Conservation (phyloP, 2,329 filamentous ascomycete genomes). For the Cercospora sesami region DNA sequence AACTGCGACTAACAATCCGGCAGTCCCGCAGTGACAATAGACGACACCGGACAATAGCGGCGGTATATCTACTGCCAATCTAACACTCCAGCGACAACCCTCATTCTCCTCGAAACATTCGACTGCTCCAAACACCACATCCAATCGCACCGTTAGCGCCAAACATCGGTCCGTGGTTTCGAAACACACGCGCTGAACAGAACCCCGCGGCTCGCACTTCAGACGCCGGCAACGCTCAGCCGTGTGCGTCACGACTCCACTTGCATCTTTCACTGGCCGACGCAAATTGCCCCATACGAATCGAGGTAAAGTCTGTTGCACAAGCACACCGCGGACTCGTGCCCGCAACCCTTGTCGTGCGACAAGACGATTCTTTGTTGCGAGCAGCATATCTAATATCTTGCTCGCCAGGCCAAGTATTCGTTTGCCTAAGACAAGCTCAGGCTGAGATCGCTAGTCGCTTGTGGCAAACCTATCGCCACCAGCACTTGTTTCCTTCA, state of each 20-base stretch:
- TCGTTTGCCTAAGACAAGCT: not conserved
- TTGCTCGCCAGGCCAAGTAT: constrained; percentile 7
- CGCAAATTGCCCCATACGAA: not conserved
- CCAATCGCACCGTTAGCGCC: not conserved
- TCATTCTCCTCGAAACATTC: not conserved
- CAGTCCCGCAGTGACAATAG: not conserved
- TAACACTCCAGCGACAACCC: not conserved
- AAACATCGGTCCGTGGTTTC: not conserved
- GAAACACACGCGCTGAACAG: constrained; percentile 4
- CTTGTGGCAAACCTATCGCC: constrained; percentile 11
- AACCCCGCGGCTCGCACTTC: not conserved
- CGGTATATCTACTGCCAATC: not conserved
- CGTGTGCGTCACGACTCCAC: constrained; percentile 11
- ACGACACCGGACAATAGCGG: not conserved
- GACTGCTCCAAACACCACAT: not conserved
- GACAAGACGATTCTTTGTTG: constrained; percentile 7
- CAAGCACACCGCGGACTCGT: not conserved
- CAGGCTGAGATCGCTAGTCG: not conserved
- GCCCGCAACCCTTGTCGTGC: not conserved
- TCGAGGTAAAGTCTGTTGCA: not conserved
- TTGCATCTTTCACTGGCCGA: not conserved
- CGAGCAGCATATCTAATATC: not conserved
- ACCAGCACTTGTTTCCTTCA: constrained; percentile 4
- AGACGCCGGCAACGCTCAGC: constrained; percentile 6
- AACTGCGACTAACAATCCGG: not conserved